Conservation (phyloP, 805 yeast genomes). For the Candida sphagnicola region DNA sequence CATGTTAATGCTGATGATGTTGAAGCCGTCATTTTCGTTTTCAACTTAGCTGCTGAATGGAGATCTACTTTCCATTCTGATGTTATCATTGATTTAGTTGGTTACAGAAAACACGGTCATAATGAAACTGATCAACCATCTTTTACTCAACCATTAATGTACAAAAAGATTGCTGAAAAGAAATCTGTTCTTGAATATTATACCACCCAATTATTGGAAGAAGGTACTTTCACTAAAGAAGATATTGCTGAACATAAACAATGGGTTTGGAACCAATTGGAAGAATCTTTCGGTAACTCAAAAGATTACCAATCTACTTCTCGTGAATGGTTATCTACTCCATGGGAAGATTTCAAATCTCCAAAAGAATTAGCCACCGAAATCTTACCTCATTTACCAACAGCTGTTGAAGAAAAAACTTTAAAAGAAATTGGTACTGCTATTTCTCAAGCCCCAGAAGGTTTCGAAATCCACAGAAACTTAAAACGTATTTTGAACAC, state of each 20-base stretch:
- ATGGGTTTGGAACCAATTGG: conserved; percentile 96
- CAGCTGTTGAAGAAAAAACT: conserved; percentile 71
- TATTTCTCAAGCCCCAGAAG: conserved; percentile 81
- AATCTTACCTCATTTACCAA: conserved; percentile 92
- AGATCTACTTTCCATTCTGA: conserved; percentile 95
- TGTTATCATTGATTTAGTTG: conserved; percentile 93
- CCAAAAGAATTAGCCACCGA: conserved; percentile 96
- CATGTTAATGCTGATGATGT: conserved; percentile 98
- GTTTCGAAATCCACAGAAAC: conserved; percentile 89
- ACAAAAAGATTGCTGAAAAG: conserved; percentile 84
- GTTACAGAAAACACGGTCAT: conserved; percentile 98
- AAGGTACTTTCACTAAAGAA: conserved; percentile 83
- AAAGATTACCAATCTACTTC: conserved; percentile 88
- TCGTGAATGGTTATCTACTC: conserved; percentile 97
- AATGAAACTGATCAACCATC: conserved; percentile 99
- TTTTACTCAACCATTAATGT: conserved; percentile 98
- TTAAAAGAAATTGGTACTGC: conserved; percentile 75
- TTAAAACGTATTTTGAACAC: conserved; percentile 87
- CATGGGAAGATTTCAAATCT: conserved; percentile 99
- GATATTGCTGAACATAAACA: conserved; percentile 94
- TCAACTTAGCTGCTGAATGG: conserved; percentile 98
- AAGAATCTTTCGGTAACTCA: conserved; percentile 82
- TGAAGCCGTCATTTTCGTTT: conserved; percentile 86
- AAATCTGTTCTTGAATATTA: conserved; percentile 84
- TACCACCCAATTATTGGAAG: conserved; percentile 71